phyloP scores from a whole-genome alignment of 202 grass and related monocot species.

The Schoenoplectus tabernaemontani region DNA sequence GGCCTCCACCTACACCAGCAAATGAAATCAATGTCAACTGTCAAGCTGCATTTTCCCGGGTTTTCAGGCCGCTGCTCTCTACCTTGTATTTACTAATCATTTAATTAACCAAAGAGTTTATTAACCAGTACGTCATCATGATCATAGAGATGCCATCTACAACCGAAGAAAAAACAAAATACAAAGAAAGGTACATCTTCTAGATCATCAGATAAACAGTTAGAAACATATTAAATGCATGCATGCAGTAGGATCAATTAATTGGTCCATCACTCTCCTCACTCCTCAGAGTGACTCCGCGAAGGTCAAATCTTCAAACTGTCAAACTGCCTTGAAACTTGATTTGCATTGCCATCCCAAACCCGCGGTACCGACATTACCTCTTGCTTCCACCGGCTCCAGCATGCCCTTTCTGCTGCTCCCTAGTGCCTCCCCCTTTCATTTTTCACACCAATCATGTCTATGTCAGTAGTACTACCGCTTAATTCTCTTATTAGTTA shows the following conservation, averaged over 20 bases:
- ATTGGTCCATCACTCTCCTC: neutral
- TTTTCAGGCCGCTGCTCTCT: neutral
- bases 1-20: neutral
- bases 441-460: slow-evolving; percentile 5
- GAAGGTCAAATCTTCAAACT: no score
- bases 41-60: neutral
- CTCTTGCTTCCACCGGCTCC: slow-evolving; percentile 53
- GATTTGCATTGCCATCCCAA: slow-evolving; percentile 58
- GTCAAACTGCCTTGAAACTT: neutral
- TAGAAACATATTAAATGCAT: slow-evolving; percentile 25
- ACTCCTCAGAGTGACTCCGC: neutral
- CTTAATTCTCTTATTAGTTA: neutral
- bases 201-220: neutral
- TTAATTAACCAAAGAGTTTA: neutral
- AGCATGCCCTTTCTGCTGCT: slow-evolving; percentile 62
- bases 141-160: neutral
- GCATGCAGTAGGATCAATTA: neutral
- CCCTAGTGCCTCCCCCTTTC: slow-evolving; percentile 61
- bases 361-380: slow-evolving; percentile 65
- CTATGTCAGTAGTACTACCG: neutral
- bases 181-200: neutral
- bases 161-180: neutral
- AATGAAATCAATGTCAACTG: neutral
- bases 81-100: neutral
- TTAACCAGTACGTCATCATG: neutral